Evolutionary conservation across 2,329 filamentous ascomycete genomes (phyloP).

Genomic region (Gliomastix tumulicola): DNA sequence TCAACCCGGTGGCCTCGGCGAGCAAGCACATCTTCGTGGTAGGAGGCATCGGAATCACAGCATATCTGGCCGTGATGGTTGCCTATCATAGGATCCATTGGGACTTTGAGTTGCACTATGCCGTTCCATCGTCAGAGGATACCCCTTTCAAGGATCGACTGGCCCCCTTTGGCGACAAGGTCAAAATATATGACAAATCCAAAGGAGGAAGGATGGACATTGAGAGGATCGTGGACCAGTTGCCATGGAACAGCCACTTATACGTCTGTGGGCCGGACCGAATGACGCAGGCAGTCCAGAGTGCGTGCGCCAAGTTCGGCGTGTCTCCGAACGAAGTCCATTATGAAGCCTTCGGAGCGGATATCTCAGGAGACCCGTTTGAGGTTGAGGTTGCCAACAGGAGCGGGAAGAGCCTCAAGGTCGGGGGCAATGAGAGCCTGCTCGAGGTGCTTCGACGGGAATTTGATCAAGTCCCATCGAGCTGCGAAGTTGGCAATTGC

Average conservation of each 20-base stretch:
- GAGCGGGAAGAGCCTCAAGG: slow-evolving; percentile 30
- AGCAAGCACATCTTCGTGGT: slow-evolving; percentile 57
- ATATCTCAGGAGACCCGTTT: slow-evolving; percentile 51
- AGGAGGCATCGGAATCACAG: slow-evolving; percentile 60
- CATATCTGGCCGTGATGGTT: slow-evolving; percentile 47
- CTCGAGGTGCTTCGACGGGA: slow-evolving; percentile 37
- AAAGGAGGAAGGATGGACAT: slow-evolving; percentile 47
- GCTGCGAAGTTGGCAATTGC: slow-evolving; percentile 48
- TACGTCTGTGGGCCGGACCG: slow-evolving; percentile 54
- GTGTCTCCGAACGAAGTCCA: slow-evolving; percentile 47
- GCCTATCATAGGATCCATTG: slow-evolving; percentile 34
- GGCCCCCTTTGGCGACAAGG: slow-evolving; percentile 27
- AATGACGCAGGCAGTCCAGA: slow-evolving; percentile 45
- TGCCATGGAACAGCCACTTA: slow-evolving; percentile 47
- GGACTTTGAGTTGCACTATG: slow-evolving; percentile 51
- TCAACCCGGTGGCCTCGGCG: slow-evolving; percentile 35
- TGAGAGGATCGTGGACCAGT: slow-evolving; percentile 34
- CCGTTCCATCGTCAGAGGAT: slow-evolving; percentile 42
- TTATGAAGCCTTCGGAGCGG: slow-evolving; percentile 51
- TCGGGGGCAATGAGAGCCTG: slow-evolving; percentile 39
- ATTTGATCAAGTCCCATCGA: slow-evolving; percentile 35
- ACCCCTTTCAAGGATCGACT: slow-evolving; percentile 47
- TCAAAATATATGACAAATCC: slow-evolving; percentile 45
- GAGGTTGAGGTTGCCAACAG: slow-evolving; percentile 42
- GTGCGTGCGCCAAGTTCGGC: slow-evolving; percentile 29